Conservation (phyloP, 208 protist species). For the Tetramitus jugosus region DNA sequence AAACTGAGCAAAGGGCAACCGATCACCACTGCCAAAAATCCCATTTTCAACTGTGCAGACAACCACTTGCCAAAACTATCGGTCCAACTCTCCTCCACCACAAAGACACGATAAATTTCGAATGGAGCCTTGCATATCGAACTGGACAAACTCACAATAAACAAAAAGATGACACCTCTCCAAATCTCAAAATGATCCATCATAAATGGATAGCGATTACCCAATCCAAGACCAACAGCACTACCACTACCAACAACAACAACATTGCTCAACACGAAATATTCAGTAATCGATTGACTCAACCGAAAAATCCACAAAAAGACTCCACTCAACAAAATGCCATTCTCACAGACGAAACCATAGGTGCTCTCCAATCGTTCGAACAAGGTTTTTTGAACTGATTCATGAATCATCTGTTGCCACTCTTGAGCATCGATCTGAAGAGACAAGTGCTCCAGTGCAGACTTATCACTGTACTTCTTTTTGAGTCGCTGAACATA, state of each 20-base stretch:
- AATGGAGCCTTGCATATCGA: neutral
- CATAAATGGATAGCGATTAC: too few relatives aligned
- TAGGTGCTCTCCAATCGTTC: constrained; percentile 21
- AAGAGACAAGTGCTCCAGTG: too few relatives aligned
- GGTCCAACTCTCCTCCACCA: neutral
- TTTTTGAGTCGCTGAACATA: too few relatives aligned
- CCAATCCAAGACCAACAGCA: neutral
- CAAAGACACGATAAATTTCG: constrained; percentile 22
- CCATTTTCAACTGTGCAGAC: constrained; percentile 9
- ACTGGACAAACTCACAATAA: constrained; percentile 1
- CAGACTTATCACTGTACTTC: too few relatives aligned
- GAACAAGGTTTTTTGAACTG: too few relatives aligned
- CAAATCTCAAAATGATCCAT: too few relatives aligned
- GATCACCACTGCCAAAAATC: neutral
- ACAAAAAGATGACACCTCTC: constrained; percentile 15
- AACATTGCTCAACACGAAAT: neutral
- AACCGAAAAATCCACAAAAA: neutral
- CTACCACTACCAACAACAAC: too few relatives aligned
- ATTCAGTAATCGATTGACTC: neutral
- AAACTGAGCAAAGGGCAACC: neutral
- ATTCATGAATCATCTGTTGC: too few relatives aligned
- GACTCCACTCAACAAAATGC: neutral
- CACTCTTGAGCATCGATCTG: too few relatives aligned
- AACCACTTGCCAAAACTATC: neutral
- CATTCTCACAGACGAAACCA: neutral